Conservation (phyloP, 2,329 filamentous ascomycete genomes). For the Aspergillus sp. region DNA sequence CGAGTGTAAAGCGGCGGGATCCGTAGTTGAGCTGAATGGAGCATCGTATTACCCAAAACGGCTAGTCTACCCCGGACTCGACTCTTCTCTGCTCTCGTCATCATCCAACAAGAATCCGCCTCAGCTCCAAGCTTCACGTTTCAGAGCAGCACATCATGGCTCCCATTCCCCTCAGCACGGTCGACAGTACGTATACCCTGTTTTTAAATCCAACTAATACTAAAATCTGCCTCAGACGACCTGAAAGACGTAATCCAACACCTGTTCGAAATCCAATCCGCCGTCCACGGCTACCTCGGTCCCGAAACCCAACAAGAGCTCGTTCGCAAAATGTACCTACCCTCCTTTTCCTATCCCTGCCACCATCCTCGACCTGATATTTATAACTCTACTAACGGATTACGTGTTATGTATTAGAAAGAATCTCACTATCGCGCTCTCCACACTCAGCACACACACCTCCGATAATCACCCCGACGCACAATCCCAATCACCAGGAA, state of each 20-base stretch:
- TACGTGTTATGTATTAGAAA: conserved; percentile 36
- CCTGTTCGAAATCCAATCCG: conserved; percentile 62
- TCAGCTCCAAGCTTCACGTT: background rate
- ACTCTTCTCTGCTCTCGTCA: conserved; percentile 4
- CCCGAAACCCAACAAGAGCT: conserved; percentile 59
- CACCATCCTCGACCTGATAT: background rate
- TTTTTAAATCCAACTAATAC: background rate
- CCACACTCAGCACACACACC: conserved; percentile 50
- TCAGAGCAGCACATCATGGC: conserved; percentile 31
- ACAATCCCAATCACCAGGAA: conserved; percentile 37
- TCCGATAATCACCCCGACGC: conserved; percentile 31
- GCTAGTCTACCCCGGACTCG: conserved; percentile 8
- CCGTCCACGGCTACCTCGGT: conserved; percentile 61
- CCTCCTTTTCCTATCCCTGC: conserved; percentile 11
- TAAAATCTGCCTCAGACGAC: conserved; percentile 43
- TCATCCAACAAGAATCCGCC: background rate
- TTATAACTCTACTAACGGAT: background rate
- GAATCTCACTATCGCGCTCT: conserved; percentile 56
- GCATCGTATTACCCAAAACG: conserved; percentile 12
- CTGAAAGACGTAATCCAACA: conserved; percentile 64
- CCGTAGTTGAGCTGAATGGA: too few relatives aligned
- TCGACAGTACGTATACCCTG: conserved; percentile 34
- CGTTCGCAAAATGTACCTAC: conserved; percentile 57
- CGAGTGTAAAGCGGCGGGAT: too few relatives aligned
- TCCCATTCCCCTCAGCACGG: conserved; percentile 35